These are phyloP conservation scores for Scutellaria minor DNA, from an alignment of 257 asterid genomes.

Conservation along the genomic window DNA sequence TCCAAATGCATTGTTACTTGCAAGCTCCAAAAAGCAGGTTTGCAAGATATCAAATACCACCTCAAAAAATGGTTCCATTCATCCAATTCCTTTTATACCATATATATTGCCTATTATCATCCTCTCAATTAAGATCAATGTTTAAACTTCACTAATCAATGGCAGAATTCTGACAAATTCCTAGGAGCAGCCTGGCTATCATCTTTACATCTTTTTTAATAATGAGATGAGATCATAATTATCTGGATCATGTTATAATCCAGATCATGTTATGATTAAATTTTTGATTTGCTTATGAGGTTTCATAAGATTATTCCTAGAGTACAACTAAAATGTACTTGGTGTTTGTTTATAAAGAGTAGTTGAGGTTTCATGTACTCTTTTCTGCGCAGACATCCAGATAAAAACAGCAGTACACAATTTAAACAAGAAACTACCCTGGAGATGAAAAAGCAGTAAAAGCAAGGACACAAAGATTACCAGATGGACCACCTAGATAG, in stretches of 20 bases:
- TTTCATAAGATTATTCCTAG: background rate
- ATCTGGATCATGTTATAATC: too few species aligned
- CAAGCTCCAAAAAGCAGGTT: background rate
- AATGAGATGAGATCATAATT: too few species aligned
- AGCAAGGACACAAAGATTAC: slow-evolving; percentile 3
- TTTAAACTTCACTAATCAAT: background rate
- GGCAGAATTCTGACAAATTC: background rate
- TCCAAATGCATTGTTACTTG: too few species aligned
- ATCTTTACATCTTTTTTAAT: too few species aligned
- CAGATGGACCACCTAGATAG: slow-evolving; percentile 68
- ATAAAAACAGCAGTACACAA: background rate
- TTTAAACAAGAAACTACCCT: background rate
- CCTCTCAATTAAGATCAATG: background rate
- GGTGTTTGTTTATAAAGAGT: background rate
- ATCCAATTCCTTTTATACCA: background rate
- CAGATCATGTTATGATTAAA: too few species aligned
- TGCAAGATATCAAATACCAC: background rate
- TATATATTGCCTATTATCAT: background rate
- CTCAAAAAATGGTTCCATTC: background rate
- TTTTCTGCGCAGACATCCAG: background rate
- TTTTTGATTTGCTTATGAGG: background rate
- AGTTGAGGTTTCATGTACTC: background rate
- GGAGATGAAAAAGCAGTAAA: slow-evolving; percentile 1
- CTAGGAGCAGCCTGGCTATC: too few species aligned
- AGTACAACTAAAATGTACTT: background rate